These are phyloP conservation scores for Blastomyces gilchristii DNA, from an alignment of 2,329 filamentous ascomycete species.

Conservation along the genomic window DNA sequence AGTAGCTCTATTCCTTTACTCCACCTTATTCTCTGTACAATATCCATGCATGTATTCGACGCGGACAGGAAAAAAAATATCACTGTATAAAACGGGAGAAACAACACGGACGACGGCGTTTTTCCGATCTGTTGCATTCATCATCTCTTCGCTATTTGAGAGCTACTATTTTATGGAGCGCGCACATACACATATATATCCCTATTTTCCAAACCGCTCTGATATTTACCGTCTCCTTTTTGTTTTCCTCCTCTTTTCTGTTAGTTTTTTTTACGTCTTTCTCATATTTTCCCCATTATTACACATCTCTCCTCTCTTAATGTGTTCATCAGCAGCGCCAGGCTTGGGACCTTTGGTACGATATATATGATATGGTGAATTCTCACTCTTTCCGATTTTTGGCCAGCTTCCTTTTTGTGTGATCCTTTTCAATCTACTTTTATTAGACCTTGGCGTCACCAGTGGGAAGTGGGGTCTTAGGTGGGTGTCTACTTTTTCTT, in stretches of 20 bases:
- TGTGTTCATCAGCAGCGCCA: constrained; percentile 22
- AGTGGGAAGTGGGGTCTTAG: not conserved
- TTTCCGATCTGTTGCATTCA: constrained; percentile 4
- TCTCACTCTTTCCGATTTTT: not conserved
- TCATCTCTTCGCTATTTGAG: not conserved
- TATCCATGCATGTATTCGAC: constrained; percentile 4
- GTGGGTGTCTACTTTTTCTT: not conserved
- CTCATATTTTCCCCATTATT: constrained; percentile 9
- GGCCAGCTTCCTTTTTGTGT: not conserved
- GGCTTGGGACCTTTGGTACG: not conserved
- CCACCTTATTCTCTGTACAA: constrained; percentile 3
- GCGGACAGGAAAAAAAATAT: not conserved
- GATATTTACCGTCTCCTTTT: constrained; percentile 16
- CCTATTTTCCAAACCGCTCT: not conserved
- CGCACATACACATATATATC: constrained; percentile 7
- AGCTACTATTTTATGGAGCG: not conserved
- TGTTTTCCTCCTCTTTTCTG: constrained; percentile 13
- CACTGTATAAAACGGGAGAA: not conserved
- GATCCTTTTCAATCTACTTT: not conserved
- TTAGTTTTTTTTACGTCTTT: constrained; percentile 16
- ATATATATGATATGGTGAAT: not conserved
- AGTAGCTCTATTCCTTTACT: not conserved
- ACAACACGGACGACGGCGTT: constrained; percentile 3
- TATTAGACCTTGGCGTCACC: not conserved
- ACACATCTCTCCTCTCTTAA: constrained; percentile 28